Conservation (phyloP, 768 basidiomycete genomes). For the Boletus patriciae region DNA sequence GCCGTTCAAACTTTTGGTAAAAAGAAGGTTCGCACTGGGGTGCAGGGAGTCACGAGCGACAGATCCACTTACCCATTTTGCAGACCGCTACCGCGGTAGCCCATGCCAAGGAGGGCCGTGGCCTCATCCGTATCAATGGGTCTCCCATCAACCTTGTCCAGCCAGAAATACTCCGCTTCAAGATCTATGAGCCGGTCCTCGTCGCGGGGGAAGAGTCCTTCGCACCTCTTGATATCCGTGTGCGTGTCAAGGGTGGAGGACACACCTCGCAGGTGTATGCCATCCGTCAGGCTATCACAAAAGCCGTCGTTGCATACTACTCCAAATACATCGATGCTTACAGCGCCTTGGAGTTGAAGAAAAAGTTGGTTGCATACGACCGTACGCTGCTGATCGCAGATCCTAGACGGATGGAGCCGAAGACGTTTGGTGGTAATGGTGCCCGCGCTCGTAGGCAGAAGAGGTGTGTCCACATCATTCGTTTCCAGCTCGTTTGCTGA, state of each 20-base stretch:
- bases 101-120: conserved; percentile 93
- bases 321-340: conserved; percentile 98
- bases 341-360: conserved; percentile 97
- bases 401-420: conserved; percentile 97
- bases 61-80: conserved; percentile 10
- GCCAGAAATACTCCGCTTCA: conserved; percentile 94
- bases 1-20: conserved; percentile 99
- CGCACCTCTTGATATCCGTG: conserved; percentile 87
- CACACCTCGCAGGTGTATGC: conserved; percentile 99
- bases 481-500: conserved; percentile 12
- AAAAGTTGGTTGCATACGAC: conserved; percentile 96
- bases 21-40: conserved; percentile 78
- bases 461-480: conserved; percentile 50
- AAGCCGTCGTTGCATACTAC: conserved; percentile 97
- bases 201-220: conserved; percentile 91
- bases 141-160: conserved; percentile 94
- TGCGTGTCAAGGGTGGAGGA: conserved; percentile 98
- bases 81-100: conserved; percentile 98
- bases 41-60: not conserved
- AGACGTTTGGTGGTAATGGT: conserved; percentile 99
- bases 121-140: conserved; percentile 95
- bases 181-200: conserved; percentile 97
- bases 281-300: conserved; percentile 97
- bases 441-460: conserved; percentile 98
- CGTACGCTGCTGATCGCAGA: conserved; percentile 87